phyloP scores from a whole-genome alignment of 176 grass and related monocot genomes.

The Avena insularis region DNA sequence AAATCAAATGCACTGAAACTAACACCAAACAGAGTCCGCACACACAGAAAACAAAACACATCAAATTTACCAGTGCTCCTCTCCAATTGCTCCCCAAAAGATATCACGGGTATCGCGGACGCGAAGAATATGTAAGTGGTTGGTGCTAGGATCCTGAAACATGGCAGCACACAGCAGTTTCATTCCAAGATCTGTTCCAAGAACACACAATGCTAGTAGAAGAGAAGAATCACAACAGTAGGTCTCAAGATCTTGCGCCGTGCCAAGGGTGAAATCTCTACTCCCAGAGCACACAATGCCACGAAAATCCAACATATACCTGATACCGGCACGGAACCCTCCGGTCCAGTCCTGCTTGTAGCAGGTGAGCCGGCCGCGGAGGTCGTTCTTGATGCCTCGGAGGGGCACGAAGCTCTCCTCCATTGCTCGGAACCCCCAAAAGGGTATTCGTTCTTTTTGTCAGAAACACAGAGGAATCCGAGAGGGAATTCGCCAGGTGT shows the following conservation, averaged over 20 bases:
- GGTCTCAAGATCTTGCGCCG: slow-evolving; percentile 25
- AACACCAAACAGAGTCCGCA: slow-evolving; percentile 17
- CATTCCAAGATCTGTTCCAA: slow-evolving; percentile 50
- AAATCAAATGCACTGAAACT: slow-evolving; percentile 22
- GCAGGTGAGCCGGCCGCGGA: slow-evolving; percentile 74
- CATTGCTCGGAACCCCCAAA: slow-evolving; percentile 45
- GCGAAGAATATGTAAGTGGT: slow-evolving; percentile 99
- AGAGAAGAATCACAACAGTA: background rate
- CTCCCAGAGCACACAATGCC: slow-evolving; percentile 32
- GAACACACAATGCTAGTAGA: slow-evolving; percentile 21
- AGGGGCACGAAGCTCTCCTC: slow-evolving; percentile 93
- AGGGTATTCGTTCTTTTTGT: background rate
- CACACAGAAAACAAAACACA: background rate
- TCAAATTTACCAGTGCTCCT: slow-evolving; percentile 80
- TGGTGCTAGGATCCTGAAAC: slow-evolving; percentile 85
- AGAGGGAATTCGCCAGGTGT: slow-evolving; percentile 40
- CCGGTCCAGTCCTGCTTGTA: slow-evolving; percentile 98
- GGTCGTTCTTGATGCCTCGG: slow-evolving; percentile 85
- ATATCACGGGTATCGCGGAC: slow-evolving; percentile 98
- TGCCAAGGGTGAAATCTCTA: background rate
- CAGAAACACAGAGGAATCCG: slow-evolving; percentile 44
- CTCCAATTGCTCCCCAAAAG: slow-evolving; percentile 95
- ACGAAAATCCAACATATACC: slow-evolving; percentile 54
- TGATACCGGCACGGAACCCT: slow-evolving; percentile 81
- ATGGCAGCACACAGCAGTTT: background rate